phyloP scores from a whole-genome alignment of 331 rosid genomes.

The Acacia pycnantha region DNA sequence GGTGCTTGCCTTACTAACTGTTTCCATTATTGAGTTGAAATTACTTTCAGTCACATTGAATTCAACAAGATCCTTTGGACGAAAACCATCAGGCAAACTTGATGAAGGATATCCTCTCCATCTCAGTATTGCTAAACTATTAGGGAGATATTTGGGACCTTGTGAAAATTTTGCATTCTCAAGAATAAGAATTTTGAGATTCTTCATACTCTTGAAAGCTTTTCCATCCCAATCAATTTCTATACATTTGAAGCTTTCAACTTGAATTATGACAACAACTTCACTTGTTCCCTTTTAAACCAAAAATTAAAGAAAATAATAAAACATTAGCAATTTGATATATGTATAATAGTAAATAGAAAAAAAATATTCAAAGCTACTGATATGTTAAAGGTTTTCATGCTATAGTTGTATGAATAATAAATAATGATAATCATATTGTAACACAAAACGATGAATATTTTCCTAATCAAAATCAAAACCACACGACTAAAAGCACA shows the following conservation, averaged over 20 bases:
- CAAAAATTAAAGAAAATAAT: not conserved
- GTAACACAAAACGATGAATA: no score
- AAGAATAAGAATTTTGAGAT: not conserved
- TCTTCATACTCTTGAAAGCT: not conserved
- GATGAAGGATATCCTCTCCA: not conserved
- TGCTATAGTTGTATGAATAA: no score
- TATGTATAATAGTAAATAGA: no score
- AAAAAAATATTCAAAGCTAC: no score
- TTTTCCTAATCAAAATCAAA: no score
- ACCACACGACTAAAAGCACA: no score
- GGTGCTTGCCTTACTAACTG: not conserved
- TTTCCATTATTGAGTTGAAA: not conserved
- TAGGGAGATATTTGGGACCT: not conserved
- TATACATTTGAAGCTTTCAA: rapidly evolving
- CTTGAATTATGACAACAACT: not conserved
- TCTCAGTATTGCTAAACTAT: not conserved
- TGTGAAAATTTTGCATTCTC: not conserved
- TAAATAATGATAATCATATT: no score
- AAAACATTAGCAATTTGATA: not conserved
- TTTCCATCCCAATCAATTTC: not conserved
- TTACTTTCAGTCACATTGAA: not conserved
- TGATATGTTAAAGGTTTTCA: no score
- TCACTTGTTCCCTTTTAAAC: not conserved
- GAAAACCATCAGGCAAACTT: not conserved
- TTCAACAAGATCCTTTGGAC: not conserved